Conservation (phyloP, 306 rosid species). For the Inga leiocalycina region DNA sequence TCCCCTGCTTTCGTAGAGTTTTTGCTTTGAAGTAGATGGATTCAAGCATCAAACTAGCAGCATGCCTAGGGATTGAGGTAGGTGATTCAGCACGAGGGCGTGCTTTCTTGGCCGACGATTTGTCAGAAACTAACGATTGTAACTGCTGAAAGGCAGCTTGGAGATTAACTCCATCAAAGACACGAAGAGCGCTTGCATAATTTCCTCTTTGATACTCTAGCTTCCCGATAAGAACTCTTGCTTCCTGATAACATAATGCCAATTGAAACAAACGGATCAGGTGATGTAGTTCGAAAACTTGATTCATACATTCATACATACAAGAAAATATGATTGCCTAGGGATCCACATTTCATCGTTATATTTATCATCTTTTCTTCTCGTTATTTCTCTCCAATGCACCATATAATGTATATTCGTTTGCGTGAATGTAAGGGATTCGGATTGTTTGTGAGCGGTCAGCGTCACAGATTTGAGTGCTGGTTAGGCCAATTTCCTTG, state of each 20-base stretch:
- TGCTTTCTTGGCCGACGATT: constrained; percentile 61
- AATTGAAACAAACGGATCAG: neutral
- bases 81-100: constrained; percentile 52
- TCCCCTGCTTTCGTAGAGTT: constrained; percentile 87
- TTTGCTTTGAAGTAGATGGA: constrained; percentile 94
- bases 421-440: neutral
- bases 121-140: constrained; percentile 75
- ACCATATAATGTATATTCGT: neutral
- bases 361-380: neutral
- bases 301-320: neutral
- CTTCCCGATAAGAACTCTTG: constrained; percentile 98
- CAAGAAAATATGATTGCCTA: neutral
- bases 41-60: constrained; percentile 92
- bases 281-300: neutral
- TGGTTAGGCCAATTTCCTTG: neutral
- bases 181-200: constrained; percentile 89
- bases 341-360: neutral
- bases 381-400: neutral
- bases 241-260: constrained; percentile 63
- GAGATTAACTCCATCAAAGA: constrained; percentile 93
- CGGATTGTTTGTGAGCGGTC: neutral
- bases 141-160: constrained; percentile 89
- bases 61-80: constrained; percentile 76
- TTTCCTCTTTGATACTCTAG: constrained; percentile 98
- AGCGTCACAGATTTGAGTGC: neutral